Conservation (phyloP, 805 yeast species). For the Barnettozyma californica region DNA sequence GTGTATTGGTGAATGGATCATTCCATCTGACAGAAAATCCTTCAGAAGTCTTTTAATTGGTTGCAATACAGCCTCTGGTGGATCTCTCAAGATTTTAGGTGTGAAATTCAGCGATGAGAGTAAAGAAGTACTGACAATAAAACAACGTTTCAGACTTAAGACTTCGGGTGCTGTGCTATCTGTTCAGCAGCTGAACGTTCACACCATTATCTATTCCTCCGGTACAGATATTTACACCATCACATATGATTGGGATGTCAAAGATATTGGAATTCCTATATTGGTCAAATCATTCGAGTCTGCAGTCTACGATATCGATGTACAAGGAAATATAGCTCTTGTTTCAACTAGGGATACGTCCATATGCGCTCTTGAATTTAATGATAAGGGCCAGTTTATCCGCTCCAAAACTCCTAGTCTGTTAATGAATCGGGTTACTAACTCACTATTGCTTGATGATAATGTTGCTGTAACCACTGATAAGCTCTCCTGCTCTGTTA, state of each 20-base stretch:
- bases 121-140: slow-evolving; percentile 9
- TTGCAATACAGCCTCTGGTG: slow-evolving; percentile 22
- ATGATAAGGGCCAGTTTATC: slow-evolving; percentile 10
- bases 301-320: slow-evolving; percentile 20
- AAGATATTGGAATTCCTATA: slow-evolving; percentile 14
- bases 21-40: slow-evolving; percentile 18
- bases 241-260: slow-evolving; percentile 12
- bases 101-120: slow-evolving; percentile 9
- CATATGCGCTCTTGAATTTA: slow-evolving; percentile 16
- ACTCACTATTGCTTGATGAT: slow-evolving; percentile 10
- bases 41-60: slow-evolving; percentile 30
- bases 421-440: slow-evolving; percentile 18
- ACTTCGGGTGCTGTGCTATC: slow-evolving; percentile 22
- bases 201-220: slow-evolving; percentile 17
- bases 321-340: slow-evolving; percentile 17
- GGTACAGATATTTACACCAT: slow-evolving; percentile 12
- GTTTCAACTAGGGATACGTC: slow-evolving; percentile 29
- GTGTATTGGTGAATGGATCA: slow-evolving; percentile 31
- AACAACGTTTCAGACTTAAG: slow-evolving; percentile 15
- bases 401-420: slow-evolving; percentile 15
- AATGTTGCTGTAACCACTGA: slow-evolving; percentile 17
- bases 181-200: slow-evolving; percentile 14
- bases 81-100: slow-evolving; percentile 20
- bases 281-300: slow-evolving; percentile 9
- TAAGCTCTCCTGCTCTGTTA: slow-evolving; percentile 17